Conservation (phyloP, 192 early-diverging fungal genomes). For the Coemansia reversa region DNA sequence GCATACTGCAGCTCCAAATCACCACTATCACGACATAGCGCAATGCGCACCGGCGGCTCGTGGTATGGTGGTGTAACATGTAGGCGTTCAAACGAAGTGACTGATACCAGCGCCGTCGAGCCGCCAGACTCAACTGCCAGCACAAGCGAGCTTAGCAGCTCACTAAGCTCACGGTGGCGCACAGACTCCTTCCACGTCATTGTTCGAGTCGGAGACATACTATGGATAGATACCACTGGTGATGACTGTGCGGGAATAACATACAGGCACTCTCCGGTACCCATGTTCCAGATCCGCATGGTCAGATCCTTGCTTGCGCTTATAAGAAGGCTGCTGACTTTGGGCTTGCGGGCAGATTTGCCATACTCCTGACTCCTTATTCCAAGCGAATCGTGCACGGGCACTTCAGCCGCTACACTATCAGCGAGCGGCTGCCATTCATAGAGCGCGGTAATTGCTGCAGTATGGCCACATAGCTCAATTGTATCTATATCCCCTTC, state of each 20-base stretch:
- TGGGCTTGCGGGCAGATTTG: not conserved
- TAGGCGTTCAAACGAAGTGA: constrained; percentile 30
- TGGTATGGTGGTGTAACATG: constrained; percentile 34
- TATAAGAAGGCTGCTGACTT: constrained; percentile 19
- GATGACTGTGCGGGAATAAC: constrained; percentile 36
- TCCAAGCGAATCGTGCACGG: not conserved
- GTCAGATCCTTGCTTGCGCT: constrained; percentile 52
- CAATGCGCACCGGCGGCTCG: constrained; percentile 13
- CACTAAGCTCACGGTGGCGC: constrained; percentile 7
- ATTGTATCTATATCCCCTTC: not conserved
- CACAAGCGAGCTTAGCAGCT: constrained; percentile 27
- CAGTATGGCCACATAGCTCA: constrained; percentile 30
- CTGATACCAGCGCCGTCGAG: constrained; percentile 33
- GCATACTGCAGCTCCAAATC: constrained; percentile 28
- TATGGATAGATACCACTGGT: constrained; percentile 25
- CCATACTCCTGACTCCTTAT: not conserved
- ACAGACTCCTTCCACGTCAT: constrained; percentile 26
- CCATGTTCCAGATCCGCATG: constrained; percentile 39
- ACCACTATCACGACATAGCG: constrained; percentile 18
- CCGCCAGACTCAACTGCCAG: constrained; percentile 35
- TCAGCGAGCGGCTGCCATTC: constrained; percentile 24
- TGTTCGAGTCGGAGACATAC: constrained; percentile 13
- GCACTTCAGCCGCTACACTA: not conserved
- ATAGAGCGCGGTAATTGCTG: constrained; percentile 27
- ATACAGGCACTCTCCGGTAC: constrained; percentile 23